Evolutionary conservation across 345 rosid genomes (phyloP).

Genomic region (Eucalyptus rudis): DNA sequence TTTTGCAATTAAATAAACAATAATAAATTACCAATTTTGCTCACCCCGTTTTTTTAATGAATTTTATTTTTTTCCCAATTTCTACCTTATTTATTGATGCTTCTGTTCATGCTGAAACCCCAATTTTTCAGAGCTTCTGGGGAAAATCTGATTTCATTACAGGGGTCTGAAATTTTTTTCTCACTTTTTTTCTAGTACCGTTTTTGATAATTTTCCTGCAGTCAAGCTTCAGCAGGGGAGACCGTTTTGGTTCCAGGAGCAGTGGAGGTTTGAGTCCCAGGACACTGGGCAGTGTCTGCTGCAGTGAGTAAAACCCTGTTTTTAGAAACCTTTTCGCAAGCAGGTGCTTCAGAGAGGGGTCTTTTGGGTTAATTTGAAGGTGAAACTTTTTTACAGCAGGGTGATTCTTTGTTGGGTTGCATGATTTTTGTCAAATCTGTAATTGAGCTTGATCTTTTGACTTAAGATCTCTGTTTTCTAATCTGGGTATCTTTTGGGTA

Average conservation of each 20-base stretch:
- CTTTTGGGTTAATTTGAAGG: neutral
- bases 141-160: neutral
- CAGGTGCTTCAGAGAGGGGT: neutral
- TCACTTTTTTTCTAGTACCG: neutral
- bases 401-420: neutral
- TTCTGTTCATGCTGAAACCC: conserved; percentile 28
- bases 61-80: neutral
- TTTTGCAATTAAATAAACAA: conserved; percentile 27
- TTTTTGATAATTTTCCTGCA: neutral
- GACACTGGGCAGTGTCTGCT: neutral
- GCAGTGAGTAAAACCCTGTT: neutral
- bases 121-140: neutral
- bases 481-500: neutral
- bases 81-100: conserved; percentile 26
- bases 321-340: neutral
- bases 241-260: neutral
- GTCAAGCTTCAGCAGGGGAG: neutral
- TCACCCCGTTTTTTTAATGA: neutral
- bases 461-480: neutral
- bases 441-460: neutral
- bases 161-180: neutral
- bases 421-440: neutral
- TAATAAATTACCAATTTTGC: conserved; percentile 7
- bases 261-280: conserved; percentile 1
- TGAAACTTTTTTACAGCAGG: neutral